Percentiles rank a stretch among this genome's conserved stretches.
phyloP scores from a whole-genome alignment of 805 yeast species.

The Cyberlindnera americana region DNA sequence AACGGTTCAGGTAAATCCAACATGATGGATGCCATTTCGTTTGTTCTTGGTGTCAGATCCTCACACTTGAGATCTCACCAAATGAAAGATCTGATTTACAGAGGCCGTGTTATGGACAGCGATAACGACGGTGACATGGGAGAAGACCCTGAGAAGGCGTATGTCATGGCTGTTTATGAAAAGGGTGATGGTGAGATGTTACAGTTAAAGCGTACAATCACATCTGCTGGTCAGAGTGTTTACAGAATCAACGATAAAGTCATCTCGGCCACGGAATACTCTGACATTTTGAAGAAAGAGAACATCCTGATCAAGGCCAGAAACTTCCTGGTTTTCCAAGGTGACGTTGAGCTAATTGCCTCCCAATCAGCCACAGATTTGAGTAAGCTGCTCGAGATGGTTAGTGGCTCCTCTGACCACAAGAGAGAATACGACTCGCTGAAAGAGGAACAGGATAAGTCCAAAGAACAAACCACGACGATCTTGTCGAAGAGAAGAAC shows the following conservation, averaged over 20 bases:
- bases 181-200: conserved; percentile 55
- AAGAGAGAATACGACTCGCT: conserved; percentile 63
- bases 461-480: conserved; percentile 59
- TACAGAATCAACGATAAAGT: conserved; percentile 60
- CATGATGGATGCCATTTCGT: conserved; percentile 95
- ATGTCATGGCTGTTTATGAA: conserved; percentile 76
- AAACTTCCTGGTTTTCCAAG: conserved; percentile 92
- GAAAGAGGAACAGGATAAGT: conserved; percentile 59
- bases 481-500: conserved; percentile 68
- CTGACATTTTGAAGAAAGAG: conserved; percentile 63
- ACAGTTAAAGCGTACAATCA: conserved; percentile 60
- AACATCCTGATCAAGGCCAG: conserved; percentile 84
- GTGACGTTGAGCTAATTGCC: conserved; percentile 93
- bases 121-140: conserved; percentile 24
- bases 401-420: conserved; percentile 75
- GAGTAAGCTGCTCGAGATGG: conserved; percentile 69
- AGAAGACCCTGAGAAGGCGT: conserved; percentile 44
- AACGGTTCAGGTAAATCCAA: conserved; percentile 98
- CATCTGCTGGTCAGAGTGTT: conserved; percentile 56
- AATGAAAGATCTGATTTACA: conserved; percentile 72
- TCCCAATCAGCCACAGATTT: conserved; percentile 78
- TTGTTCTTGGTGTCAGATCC: conserved; percentile 83
- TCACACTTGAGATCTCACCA: conserved; percentile 70
- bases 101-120: conserved; percentile 50
- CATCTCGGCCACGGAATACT: conserved; percentile 64